These are phyloP conservation scores for Xylaria sp. DNA, from an alignment of 2,329 filamentous ascomycete genomes.

Conservation along the genomic window DNA sequence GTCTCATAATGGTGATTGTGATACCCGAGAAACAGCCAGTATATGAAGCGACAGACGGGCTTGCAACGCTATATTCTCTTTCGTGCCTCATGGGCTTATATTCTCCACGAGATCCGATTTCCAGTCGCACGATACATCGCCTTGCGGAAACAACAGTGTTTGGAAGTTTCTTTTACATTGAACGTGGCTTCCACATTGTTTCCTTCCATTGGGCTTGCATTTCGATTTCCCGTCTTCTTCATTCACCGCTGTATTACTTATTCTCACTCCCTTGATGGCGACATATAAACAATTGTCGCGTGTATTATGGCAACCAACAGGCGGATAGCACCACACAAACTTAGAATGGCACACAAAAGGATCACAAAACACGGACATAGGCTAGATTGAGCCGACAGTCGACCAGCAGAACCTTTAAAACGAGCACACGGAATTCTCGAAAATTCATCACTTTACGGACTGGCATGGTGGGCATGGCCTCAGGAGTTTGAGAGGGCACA, in stretches of 20 bases:
- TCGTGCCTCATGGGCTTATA: slow-evolving; percentile 1
- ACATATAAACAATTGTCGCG: slow-evolving; percentile 22
- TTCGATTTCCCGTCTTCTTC: background rate
- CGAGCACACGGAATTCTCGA: background rate
- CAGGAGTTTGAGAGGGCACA: slow-evolving; percentile 7
- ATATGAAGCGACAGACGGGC: background rate
- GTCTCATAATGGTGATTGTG: slow-evolving; percentile 9
- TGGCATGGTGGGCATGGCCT: background rate
- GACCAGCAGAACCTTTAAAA: background rate
- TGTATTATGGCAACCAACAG: slow-evolving; percentile 22
- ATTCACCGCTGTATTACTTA: slow-evolving; percentile 14
- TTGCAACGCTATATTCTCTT: background rate
- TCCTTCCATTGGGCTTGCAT: background rate
- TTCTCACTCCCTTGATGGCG: slow-evolving; percentile 8
- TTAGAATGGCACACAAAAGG: slow-evolving; percentile 21
- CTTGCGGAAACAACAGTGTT: background rate
- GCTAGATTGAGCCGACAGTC: background rate
- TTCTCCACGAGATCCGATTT: slow-evolving; percentile 1
- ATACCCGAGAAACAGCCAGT: slow-evolving; percentile 10
- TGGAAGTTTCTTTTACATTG: background rate
- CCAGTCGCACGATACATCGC: background rate
- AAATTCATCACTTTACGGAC: background rate
- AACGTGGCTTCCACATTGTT: background rate
- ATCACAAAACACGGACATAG: slow-evolving; percentile 7
- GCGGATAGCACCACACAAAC: slow-evolving; percentile 7